Base-by-base conservation (phyloP, 2,329 filamentous ascomycete species). In the Teratosphaeria epicoccoides region DNA sequence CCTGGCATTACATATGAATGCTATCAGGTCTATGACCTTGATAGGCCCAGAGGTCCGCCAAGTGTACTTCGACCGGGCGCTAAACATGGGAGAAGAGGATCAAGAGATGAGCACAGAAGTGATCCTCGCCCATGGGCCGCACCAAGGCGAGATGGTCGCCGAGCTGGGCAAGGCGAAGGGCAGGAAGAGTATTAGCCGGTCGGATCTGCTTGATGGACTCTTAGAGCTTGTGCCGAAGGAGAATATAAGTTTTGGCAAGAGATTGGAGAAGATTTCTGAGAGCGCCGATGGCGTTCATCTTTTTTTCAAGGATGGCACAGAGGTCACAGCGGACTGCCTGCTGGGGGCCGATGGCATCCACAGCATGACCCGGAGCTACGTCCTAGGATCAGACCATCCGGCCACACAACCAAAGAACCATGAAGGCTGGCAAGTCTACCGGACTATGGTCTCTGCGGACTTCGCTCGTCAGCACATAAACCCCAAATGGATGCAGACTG, bases 261-360 rank as follows among this genome's bases (percentile, higher is more conserved):
- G 66, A 12, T 69, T 74, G 9, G 47, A 63, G 7, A 66, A 61
- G 2, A 70, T 73, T 1, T 57, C 64, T 22, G 51, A 57, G 25
- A 47, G 20, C n/a, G 63, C 62, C 5, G 62, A 68, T 14, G 59
- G 61, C 0, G 62, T 70, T 0, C 60, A 52, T 14, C 52, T 79
- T 0, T 59, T 59, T 24, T 80, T 80, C 57, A 63, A 68, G n/a
- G 77, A 80, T 57, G 75, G 73, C 5, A 71, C 68, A 0, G 66
- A 61, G 2, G 66, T 66, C 0, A 59, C 62, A 0, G 74, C 73
- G 0, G 75, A 80, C 55, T 61, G 78, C 40, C 59, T 79, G 23
- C 68, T 80, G 14, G 77, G 76, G 1, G 73, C 76, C 0, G 77
- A 80, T 60, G 78, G 78, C 37, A 73, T 80, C 46, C 73, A 75